Conservation (phyloP, 1,284 basidiomycete species). For the Erythrobasidium hasegawianum region DNA sequence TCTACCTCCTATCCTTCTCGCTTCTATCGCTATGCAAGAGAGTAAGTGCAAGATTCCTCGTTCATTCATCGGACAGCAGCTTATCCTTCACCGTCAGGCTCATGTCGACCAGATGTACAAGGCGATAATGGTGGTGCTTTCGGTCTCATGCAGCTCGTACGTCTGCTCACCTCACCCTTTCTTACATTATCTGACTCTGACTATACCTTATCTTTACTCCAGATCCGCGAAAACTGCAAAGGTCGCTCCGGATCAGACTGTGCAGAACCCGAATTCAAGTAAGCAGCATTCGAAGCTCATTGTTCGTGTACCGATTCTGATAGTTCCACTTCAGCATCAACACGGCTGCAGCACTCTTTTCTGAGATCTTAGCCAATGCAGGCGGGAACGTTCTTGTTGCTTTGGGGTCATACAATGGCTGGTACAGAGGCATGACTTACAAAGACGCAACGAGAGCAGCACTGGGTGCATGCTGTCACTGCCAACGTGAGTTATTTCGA, state of each 20-base stretch:
- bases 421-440: slow-evolving; percentile 61
- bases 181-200: no score
- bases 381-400: slow-evolving; percentile 60
- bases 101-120: slow-evolving; percentile 52
- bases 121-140: slow-evolving; percentile 71
- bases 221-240: slow-evolving; percentile 68
- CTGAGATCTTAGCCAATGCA: slow-evolving; percentile 55
- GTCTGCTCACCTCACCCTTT: background rate
- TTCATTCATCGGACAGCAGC: no score
- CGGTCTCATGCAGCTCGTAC: slow-evolving; percentile 58
- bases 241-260: slow-evolving; percentile 63
- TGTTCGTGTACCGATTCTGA: no score
- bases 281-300: no score
- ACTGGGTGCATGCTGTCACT: slow-evolving; percentile 59
- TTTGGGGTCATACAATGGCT: slow-evolving; percentile 76
- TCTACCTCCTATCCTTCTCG: slow-evolving; percentile 62
- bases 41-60: slow-evolving; percentile 65
- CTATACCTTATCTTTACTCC: slow-evolving; percentile 57
- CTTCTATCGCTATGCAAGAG: slow-evolving; percentile 80
- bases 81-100: no score
- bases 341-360: slow-evolving; percentile 62
- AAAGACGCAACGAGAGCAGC: slow-evolving; percentile 57
- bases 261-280: slow-evolving; percentile 38
- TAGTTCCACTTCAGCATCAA: slow-evolving; percentile 44
- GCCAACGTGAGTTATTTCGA: slow-evolving; percentile 52